Evolutionary conservation across 2,329 filamentous ascomycete species (phyloP), one percentile per base, ranked within the genome.

Genomic region (Berkeleyomyces rouxiae): DNA sequence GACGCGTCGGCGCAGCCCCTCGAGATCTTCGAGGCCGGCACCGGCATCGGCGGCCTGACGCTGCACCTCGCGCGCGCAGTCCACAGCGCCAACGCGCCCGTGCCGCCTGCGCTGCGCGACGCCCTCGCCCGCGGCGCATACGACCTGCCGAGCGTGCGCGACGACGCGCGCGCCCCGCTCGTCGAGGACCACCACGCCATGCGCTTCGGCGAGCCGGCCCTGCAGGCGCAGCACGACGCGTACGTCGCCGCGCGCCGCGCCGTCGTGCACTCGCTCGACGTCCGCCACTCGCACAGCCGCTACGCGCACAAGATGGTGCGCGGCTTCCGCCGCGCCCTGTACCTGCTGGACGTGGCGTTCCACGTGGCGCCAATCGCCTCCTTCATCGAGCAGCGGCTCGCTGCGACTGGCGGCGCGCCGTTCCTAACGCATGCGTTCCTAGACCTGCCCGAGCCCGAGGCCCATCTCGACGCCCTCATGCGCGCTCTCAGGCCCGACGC

Each of bases 1-100:
- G 44, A 69, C 73, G 65, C 61, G 70, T 72, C 4, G 71, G 73
- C 10, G 72, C 75, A 23, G 7, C 80, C 78, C 0, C 71, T 91
- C 10, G 86, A 92, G 70, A 87, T 93, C 53, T 83, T 93, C 61
- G 89, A 93, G 72, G 88, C 88, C 57, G 88, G 89, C 13, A 93
- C 88, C 3, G 89, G 88, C n/a, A 87, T 91, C 76, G 89, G 88
- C 64, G 84, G 85, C 42, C 73, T 93, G 64, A 92, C 88, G 0
- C 73, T 93, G 3, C 82, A 91, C 69, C 77, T 93, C 31, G 84
- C 87, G 39, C 81, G 87, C 61, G 87, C 87, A 2, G 82, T 93
- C 55, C 86, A 91, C 70, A 87, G 82, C 53, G 86, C 83, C 16
- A 91, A 91, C 68, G 74, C 81, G 1, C 72, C 76, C 5, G 60